Evolutionary conservation across 225 moss, liverwort and hornwort species (phyloP), one percentile per base, ranked within the genome.

Genomic region (Bryoerythrophyllum caledonicum): DNA sequence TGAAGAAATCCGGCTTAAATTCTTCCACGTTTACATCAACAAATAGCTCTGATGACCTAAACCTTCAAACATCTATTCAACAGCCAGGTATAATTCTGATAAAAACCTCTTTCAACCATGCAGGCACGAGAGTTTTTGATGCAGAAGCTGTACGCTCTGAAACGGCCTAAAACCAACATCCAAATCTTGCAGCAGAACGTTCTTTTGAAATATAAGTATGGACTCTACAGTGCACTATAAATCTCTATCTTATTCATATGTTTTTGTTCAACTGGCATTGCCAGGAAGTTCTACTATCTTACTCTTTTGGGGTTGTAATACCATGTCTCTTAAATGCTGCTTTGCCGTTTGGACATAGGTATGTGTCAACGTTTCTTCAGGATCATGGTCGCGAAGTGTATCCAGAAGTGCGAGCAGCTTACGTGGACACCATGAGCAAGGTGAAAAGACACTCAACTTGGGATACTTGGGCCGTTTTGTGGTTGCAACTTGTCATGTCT

Each of bases 401-500:
- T 80, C 99, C 93, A 75, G 99, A 99, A 73, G 87, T 99, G 75
- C 89, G 93, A 85, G 85, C 89, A 53, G 95, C 99, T 63, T 99
- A 99, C 81, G 84, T 95, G 53, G 99, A 99, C 78, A 99, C 93
- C n/a, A 95, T 99, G 99, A 99, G 90, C 90, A 99, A 95, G 93
- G 97, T 95, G 79, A 28, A 51, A 10, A 21, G 24, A 65, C 53
- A 56, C n/a, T 73, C 28, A 55, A 52, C 24, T 71, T 71, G 32
- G 78, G 52, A n/a, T 75, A 60, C 15, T 72, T 6, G 24, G 28
- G 44, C 5, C 1, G 30, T 64, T 27, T 44, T 41, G 58, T 58
- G 27, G 27, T 26, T 59, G 48, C 68, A 38, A 64, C 38, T 74
- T 66, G 28, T 60, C 11, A 14, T 51, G 11, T n/a, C 51, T 51